phyloP scores from a whole-genome alignment of 176 grass and related monocot genomes.

The Poa pratensis region DNA sequence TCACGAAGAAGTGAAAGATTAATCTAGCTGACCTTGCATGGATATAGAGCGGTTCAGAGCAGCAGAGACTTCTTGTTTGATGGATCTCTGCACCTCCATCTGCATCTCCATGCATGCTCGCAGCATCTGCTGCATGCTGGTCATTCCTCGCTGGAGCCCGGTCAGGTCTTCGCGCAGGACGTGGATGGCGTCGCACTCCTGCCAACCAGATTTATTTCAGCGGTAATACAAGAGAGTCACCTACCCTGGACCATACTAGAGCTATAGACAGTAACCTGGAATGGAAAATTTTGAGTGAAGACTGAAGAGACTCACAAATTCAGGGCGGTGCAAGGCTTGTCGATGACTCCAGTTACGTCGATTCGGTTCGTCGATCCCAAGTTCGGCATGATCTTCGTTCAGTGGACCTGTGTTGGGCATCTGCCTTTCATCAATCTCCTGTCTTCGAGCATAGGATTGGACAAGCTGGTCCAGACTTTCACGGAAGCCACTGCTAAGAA shows the following conservation, averaged over 20 bases:
- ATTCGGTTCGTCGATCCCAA: conserved; percentile 30
- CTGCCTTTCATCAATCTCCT: conserved; percentile 53
- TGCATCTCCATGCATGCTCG: conserved; percentile 97
- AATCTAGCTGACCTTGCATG: conserved; percentile 41
- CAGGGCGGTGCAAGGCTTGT: conserved; percentile 47
- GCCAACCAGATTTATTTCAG: not conserved
- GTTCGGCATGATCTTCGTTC: conserved; percentile 40
- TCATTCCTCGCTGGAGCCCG: conserved; percentile 75
- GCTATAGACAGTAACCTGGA: no score
- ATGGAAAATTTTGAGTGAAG: not conserved
- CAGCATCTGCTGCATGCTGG: conserved; percentile 68
- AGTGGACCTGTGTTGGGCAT: conserved; percentile 9
- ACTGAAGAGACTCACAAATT: conserved; percentile 49
- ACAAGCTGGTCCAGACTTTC: conserved; percentile 84
- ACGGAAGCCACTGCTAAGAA: conserved; percentile 85
- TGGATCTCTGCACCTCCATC: conserved; percentile 79
- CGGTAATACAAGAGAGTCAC: not conserved
- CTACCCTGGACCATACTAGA: no score
- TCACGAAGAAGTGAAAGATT: not conserved
- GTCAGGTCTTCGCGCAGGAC: conserved; percentile 75
- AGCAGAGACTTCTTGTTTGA: conserved; percentile 82
- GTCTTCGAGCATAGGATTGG: conserved; percentile 79
- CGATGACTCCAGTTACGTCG: conserved; percentile 53
- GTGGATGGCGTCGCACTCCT: conserved; percentile 87
- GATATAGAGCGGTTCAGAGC: conserved; percentile 64